phyloP scores from a whole-genome alignment of 1,284 basidiomycete species.

The Cryptococcus wingfieldii region DNA sequence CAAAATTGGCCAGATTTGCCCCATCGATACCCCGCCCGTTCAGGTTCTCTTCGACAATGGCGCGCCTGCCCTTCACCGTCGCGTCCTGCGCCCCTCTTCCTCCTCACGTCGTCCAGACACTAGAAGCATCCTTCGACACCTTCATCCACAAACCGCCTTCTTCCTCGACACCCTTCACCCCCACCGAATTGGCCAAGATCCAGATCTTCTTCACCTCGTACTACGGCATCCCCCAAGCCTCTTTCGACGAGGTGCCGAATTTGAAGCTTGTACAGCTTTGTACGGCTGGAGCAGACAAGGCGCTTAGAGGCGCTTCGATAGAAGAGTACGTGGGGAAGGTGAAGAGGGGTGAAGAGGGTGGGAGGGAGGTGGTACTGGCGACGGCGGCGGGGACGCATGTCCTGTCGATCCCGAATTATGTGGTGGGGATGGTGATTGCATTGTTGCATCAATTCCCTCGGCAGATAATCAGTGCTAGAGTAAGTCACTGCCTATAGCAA shows the following conservation, averaged over 20 bases:
- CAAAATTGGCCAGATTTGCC: too few species aligned
- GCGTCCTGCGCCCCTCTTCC: constrained; percentile 7
- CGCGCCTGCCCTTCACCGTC: constrained; percentile 5
- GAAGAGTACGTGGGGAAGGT: constrained; percentile 6
- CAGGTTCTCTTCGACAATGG: too few species aligned
- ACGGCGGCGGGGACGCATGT: constrained; percentile 45
- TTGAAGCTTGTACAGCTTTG: constrained; percentile 37
- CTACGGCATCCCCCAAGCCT: constrained; percentile 5
- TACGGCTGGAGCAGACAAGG: constrained; percentile 34
- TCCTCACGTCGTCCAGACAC: constrained; percentile 1
- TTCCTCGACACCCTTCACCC: constrained; percentile 1
- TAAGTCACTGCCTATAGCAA: constrained; percentile 11
- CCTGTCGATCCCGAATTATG: constrained; percentile 41
- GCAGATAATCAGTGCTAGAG: constrained; percentile 30
- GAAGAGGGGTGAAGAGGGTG: background rate
- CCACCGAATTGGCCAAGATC: constrained; percentile 7
- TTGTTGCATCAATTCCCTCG: constrained; percentile 37
- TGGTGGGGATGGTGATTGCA: constrained; percentile 31
- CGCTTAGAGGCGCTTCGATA: constrained; percentile 15
- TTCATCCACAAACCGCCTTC: constrained; percentile 6
- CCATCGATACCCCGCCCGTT: too few species aligned
- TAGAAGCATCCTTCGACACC: constrained; percentile 1
- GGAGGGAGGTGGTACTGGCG: constrained; percentile 23
- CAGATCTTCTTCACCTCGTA: constrained; percentile 12
- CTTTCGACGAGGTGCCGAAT: constrained; percentile 23